Conservation (phyloP, 345 rosid genomes). For the Camelina sativa region DNA sequence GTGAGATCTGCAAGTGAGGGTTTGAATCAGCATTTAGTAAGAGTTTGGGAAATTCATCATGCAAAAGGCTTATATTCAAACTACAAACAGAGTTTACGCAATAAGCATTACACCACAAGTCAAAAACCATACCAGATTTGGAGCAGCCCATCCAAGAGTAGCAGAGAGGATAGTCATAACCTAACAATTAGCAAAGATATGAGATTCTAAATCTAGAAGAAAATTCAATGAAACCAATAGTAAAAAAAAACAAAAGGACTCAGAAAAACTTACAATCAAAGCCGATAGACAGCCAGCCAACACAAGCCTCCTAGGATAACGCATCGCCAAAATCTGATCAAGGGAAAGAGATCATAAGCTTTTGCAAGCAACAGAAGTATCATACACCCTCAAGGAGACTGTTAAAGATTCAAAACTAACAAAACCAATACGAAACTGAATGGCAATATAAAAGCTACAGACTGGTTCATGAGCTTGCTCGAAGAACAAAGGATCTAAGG, state of each 20-base stretch:
- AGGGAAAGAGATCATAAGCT: conserved; percentile 16
- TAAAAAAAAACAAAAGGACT: not conserved
- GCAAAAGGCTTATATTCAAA: not conserved
- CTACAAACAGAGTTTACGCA: not conserved
- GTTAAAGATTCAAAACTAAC: not conserved
- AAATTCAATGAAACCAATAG: conserved; percentile 6
- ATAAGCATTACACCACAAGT: too few relatives aligned
- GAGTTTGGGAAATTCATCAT: not conserved
- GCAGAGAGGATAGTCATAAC: conserved; percentile 96
- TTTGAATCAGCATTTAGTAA: conserved; percentile 11
- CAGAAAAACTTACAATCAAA: conserved; percentile 59
- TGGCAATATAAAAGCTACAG: not conserved
- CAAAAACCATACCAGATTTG: conserved; percentile 60
- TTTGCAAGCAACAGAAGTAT: not conserved
- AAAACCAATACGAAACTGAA: not conserved
- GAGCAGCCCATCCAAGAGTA: conserved; percentile 95
- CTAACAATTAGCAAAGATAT: conserved; percentile 48
- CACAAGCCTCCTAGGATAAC: conserved; percentile 94
- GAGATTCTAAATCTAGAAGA: conserved; percentile 7
- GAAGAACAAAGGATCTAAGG: too few relatives aligned
- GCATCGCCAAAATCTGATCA: conserved; percentile 91
- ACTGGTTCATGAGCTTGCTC: too few relatives aligned
- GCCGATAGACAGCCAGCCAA: conserved; percentile 88
- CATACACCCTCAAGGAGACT: conserved; percentile 1
- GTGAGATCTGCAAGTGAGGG: conserved; percentile 71